phyloP scores from a whole-genome alignment of 306 rosid species.

The Trifolium subterraneum region DNA sequence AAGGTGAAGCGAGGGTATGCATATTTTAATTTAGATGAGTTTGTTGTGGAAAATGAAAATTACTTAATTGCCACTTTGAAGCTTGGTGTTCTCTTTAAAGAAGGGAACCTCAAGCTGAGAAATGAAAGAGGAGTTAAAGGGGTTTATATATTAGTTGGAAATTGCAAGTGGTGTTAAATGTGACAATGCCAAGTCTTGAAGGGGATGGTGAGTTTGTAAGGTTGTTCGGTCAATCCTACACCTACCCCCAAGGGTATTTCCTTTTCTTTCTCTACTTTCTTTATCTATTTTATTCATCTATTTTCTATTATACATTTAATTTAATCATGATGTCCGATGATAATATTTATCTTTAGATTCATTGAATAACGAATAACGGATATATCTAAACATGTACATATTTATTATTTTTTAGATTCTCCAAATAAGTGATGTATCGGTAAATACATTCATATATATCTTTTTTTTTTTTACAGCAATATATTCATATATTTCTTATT shows the following conservation, averaged over 20 bases:
- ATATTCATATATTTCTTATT: no score
- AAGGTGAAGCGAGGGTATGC: constrained; percentile 61
- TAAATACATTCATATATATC: no score
- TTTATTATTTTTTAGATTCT: no score
- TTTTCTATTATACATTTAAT: no score
- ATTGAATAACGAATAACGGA: no score
- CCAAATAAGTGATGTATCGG: no score
- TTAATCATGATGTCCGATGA: no score
- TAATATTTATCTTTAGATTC: no score
- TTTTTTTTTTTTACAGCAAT: no score
- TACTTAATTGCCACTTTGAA: background rate
- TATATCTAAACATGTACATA: no score
- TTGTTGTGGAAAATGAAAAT: background rate
- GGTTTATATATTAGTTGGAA: constrained; percentile 51
- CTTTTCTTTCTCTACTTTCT: background rate
- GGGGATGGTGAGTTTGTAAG: constrained; percentile 48
- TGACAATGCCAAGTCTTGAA: background rate
- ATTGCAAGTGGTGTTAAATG: background rate
- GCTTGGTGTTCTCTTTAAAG: constrained; percentile 76
- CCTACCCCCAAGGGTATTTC: constrained; percentile 61
- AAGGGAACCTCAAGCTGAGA: constrained; percentile 93
- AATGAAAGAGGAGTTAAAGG: background rate
- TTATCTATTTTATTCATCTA: background rate
- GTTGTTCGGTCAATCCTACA: constrained; percentile 71
- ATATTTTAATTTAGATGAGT: constrained; percentile 41